phyloP scores from a whole-genome alignment of 169 alveolate species.

The Cryptosporidium ryanae region DNA sequence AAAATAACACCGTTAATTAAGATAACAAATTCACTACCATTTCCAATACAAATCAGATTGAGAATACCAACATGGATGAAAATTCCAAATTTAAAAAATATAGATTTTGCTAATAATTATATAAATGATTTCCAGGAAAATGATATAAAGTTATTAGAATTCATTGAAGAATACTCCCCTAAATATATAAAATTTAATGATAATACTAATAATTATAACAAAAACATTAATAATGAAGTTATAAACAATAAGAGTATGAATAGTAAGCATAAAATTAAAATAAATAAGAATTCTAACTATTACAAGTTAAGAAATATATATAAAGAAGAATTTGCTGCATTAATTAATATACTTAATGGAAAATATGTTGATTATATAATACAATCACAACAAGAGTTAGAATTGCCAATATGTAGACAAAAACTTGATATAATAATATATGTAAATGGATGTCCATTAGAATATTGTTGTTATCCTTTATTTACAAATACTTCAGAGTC shows the following conservation, averaged over 20 bases:
- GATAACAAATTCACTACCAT: constrained; percentile 42
- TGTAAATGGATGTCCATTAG: constrained; percentile 69
- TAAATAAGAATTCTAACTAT: constrained; percentile 8
- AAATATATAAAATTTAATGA: not conserved
- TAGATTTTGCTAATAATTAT: not conserved
- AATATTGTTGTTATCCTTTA: constrained; percentile 46
- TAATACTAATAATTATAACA: not conserved
- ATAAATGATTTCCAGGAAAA: constrained; percentile 5
- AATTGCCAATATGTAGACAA: constrained; percentile 65
- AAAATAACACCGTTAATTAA: constrained; percentile 46
- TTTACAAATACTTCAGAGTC: constrained; percentile 50
- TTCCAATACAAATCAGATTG: constrained; percentile 64
- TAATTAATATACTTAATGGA: constrained; percentile 40
- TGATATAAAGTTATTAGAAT: constrained; percentile 11
- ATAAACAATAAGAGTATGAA: not conserved
- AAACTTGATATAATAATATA: constrained; percentile 22
- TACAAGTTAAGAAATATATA: constrained; percentile 14
- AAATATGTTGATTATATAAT: constrained; percentile 47
- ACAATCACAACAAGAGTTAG: constrained; percentile 72
- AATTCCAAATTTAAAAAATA: constrained; percentile 24
- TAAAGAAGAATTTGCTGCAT: constrained; percentile 46
- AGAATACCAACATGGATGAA: constrained; percentile 30
- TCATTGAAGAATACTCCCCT: constrained; percentile 1
- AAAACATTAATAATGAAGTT: not conserved
- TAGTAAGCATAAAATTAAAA: not conserved